Evolutionary conservation across 2,329 filamentous ascomycete genomes (phyloP).

Genomic region (Cordyceps fumosorosea): DNA sequence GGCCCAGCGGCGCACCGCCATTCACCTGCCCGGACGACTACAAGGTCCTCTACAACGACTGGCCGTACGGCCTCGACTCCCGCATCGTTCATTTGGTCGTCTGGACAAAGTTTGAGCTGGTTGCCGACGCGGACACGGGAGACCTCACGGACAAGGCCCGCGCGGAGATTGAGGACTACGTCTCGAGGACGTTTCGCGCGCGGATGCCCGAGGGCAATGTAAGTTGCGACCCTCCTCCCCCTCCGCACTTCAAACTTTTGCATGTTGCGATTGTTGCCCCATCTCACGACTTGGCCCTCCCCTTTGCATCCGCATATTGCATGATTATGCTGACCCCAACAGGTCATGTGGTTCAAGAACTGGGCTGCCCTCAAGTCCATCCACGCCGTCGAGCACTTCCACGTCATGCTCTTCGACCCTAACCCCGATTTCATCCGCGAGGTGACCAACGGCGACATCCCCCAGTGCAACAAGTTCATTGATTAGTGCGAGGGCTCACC

Average conservation of each 20-base stretch:
- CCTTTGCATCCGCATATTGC: background rate
- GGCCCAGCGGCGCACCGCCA: constrained; percentile 25
- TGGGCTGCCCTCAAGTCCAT: constrained; percentile 82
- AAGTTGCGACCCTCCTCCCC: constrained; percentile 21
- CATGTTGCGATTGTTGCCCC: background rate
- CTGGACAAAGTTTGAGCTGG: constrained; percentile 84
- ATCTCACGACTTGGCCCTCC: background rate
- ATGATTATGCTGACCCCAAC: constrained; percentile 9
- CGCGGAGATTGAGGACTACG: constrained; percentile 62
- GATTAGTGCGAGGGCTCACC: constrained; percentile 4
- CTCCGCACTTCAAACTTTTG: background rate
- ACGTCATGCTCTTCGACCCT: constrained; percentile 81
- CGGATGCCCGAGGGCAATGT: constrained; percentile 47
- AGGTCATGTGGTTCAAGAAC: constrained; percentile 54
- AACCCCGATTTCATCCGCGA: constrained; percentile 60
- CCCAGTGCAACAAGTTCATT: constrained; percentile 45
- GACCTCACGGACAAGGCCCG: constrained; percentile 61
- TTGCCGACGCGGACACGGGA: constrained; percentile 58
- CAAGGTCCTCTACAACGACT: constrained; percentile 82
- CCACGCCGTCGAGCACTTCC: constrained; percentile 84
- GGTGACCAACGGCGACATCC: constrained; percentile 69
- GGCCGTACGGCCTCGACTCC: constrained; percentile 80
- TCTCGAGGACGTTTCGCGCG: constrained; percentile 58
- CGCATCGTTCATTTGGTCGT: constrained; percentile 79
- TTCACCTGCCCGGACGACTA: constrained; percentile 50